phyloP scores from a whole-genome alignment of 106 monocot species.

The Allium cepa region DNA sequence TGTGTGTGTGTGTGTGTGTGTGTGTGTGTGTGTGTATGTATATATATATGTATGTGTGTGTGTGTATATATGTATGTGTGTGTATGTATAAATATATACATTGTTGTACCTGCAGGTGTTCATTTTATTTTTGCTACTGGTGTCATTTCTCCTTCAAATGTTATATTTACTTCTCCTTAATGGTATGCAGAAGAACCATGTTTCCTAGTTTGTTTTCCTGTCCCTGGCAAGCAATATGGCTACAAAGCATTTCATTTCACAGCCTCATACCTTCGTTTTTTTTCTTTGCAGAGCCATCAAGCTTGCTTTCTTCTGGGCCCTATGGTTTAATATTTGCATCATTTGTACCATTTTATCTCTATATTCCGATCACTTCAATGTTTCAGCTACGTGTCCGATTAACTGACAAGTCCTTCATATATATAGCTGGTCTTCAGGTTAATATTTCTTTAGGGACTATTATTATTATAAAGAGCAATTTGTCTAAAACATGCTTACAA shows the following conservation, averaged over 20 bases:
- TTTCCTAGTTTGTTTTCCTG: neutral
- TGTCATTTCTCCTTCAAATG: slow-evolving; percentile 36
- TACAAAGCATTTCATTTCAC: no score
- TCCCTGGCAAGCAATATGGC: neutral
- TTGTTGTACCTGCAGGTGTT: slow-evolving; percentile 47
- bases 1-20: no score
- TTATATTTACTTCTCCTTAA: slow-evolving; percentile 38
- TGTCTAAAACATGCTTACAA: no score
- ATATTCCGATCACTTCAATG: slow-evolving; percentile 24
- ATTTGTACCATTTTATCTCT: slow-evolving; percentile 24
- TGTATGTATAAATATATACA: no score
- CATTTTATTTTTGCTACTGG: slow-evolving; percentile 35
- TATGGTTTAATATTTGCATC: slow-evolving; percentile 94
- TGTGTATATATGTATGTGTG: no score
- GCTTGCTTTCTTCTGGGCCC: slow-evolving; percentile 65
- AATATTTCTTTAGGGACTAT: neutral
- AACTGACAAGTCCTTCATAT: slow-evolving; percentile 30
- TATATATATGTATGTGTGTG: no score
- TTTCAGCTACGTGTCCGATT: slow-evolving; percentile 16
- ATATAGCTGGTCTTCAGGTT: slow-evolving; percentile 27
- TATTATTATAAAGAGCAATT: no score
- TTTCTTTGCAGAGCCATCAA: slow-evolving; percentile 48
- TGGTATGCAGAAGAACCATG: slow-evolving; percentile 22
- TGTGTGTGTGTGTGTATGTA: no score
- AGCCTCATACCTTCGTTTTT: neutral